These are phyloP conservation scores for Diaporthe longicolla DNA, from an alignment of 2,329 filamentous ascomycete genomes.

Conservation along the genomic window DNA sequence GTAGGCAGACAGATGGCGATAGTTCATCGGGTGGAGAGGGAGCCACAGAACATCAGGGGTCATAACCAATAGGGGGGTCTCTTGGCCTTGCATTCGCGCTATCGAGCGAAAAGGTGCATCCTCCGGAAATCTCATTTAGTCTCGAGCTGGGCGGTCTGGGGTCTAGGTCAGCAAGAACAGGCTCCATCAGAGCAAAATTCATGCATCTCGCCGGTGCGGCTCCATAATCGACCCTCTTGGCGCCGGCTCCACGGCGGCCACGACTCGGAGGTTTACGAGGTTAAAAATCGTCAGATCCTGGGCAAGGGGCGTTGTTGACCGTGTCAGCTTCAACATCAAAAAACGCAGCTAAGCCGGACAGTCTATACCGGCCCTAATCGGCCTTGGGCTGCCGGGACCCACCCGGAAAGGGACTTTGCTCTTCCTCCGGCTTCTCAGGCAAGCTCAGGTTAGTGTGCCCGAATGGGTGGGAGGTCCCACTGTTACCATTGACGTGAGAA, in stretches of 20 bases:
- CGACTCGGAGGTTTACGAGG: neutral
- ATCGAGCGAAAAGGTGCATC: constrained; percentile 25
- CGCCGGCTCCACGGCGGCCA: neutral
- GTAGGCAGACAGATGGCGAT: constrained; percentile 13
- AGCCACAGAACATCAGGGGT: constrained; percentile 10
- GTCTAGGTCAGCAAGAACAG: constrained; percentile 6
- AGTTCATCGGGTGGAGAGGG: neutral
- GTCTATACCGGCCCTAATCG: neutral
- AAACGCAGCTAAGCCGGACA: neutral
- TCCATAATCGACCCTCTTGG: neutral
- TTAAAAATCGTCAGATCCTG: neutral
- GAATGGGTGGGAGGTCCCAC: neutral
- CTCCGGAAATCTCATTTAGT: constrained; percentile 12
- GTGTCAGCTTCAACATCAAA: neutral
- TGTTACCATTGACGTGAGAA: neutral
- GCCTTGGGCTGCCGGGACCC: neutral
- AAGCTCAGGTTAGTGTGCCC: neutral
- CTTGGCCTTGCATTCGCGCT: constrained; percentile 6
- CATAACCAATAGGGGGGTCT: constrained; percentile 3
- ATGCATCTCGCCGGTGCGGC: neutral
- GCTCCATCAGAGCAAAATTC: neutral
- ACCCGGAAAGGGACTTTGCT: neutral
- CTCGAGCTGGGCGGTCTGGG: constrained; percentile 20
- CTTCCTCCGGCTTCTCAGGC: neutral
- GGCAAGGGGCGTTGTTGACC: neutral